phyloP scores from a whole-genome alignment of 345 rosid species.

The Aegle marmelos region DNA sequence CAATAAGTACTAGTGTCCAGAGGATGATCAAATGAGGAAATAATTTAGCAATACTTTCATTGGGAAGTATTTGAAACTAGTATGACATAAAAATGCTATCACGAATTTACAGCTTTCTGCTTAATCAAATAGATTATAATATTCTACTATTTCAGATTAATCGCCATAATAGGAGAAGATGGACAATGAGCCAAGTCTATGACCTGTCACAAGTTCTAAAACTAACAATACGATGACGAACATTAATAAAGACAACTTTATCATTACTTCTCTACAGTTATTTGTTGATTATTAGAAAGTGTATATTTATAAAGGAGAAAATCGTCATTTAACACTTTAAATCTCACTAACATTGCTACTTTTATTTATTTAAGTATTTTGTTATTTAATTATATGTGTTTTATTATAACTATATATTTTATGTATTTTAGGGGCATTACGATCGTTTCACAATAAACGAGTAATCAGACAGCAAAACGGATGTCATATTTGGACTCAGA shows the following conservation, averaged over 20 bases:
- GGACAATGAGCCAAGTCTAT: neutral
- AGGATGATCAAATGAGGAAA: neutral
- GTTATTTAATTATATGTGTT: too few species aligned
- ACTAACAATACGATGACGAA: neutral
- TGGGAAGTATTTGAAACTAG: neutral
- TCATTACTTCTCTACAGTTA: neutral
- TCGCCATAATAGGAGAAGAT: neutral
- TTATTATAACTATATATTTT: too few species aligned
- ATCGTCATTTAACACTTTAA: too few species aligned
- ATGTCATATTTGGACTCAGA: too few species aligned
- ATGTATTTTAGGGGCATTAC: too few species aligned
- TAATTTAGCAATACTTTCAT: neutral
- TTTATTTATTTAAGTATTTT: too few species aligned
- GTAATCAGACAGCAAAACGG: too few species aligned
- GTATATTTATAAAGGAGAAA: too few species aligned
- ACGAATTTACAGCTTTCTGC: neutral
- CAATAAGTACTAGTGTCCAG: neutral
- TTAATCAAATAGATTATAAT: neutral
- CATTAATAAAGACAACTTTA: neutral
- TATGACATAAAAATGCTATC: neutral
- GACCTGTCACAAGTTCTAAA: neutral
- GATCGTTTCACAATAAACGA: too few species aligned
- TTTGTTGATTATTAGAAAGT: too few species aligned
- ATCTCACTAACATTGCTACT: too few species aligned
- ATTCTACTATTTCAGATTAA: neutral